Conservation (phyloP, 2,329 filamentous ascomycete species). For the Colletotrichum sidae region DNA sequence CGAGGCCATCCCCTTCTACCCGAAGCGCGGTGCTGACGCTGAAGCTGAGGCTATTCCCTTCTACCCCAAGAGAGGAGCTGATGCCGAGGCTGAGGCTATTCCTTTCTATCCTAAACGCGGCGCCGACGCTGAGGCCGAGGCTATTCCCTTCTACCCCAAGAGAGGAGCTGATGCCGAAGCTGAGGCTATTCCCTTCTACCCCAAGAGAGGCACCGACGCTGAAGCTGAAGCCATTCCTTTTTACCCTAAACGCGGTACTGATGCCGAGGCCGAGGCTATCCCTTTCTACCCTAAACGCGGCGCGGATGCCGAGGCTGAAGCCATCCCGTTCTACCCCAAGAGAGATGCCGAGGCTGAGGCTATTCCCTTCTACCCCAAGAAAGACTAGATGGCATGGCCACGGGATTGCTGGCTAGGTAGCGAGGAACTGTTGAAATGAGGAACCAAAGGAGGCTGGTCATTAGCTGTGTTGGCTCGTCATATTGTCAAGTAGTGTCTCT, state of each 20-base stretch:
- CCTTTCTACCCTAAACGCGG: constrained; percentile 5
- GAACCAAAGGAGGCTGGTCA: no score
- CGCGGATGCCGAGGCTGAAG: not conserved
- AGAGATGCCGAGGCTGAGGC: constrained; percentile 6
- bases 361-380: constrained; percentile 10
- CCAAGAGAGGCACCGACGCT: not conserved
- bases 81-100: constrained; percentile 5
- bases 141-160: constrained; percentile 4
- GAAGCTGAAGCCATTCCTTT: not conserved
- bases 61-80: not conserved
- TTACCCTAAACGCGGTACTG: constrained; percentile 1
- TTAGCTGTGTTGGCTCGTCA: no score
- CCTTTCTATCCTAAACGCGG: constrained; percentile 7
- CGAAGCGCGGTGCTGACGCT: not conserved
- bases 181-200: constrained; percentile 7
- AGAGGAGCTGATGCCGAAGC: not conserved
- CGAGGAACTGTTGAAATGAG: no score
- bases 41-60: constrained; percentile 7
- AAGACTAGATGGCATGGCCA: not conserved
- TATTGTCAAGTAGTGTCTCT: no score
- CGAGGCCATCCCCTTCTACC: constrained; percentile 5
- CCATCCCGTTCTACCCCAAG: constrained; percentile 8
- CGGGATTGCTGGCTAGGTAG: no score
- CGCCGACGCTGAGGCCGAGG: constrained; percentile 4
- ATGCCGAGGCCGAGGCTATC: constrained; percentile 5